Percentiles rank a stretch among this genome's conserved stretches.
Evolutionary conservation across 805 yeast genomes (phyloP).

Genomic region (Yarrowia yakushimensis): DNA sequence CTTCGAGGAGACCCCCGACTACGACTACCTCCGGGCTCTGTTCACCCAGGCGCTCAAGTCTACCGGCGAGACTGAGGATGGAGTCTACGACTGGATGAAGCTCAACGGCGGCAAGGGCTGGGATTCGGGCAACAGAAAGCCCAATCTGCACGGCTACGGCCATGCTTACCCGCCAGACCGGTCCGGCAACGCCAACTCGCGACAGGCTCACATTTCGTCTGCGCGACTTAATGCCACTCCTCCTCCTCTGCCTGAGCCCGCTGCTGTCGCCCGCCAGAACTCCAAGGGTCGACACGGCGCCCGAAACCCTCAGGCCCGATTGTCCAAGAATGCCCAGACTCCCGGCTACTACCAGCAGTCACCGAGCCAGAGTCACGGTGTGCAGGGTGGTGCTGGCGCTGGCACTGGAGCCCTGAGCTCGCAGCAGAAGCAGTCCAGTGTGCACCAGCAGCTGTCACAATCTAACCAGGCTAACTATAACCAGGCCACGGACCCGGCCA

Average conservation of each 20-base stretch:
- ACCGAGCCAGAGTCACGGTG: slow-evolving; percentile 22
- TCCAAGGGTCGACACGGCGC: slow-evolving; percentile 35
- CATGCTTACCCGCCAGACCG: slow-evolving; percentile 74
- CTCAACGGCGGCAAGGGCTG: slow-evolving; percentile 93
- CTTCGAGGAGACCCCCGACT: slow-evolving; percentile 93
- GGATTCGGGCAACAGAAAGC: slow-evolving; percentile 89
- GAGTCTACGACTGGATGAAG: slow-evolving; percentile 97
- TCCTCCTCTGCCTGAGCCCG: slow-evolving; percentile 38
- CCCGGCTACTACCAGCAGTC: slow-evolving; percentile 25
- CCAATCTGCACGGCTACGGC: slow-evolving; percentile 93
- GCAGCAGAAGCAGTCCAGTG: slow-evolving; percentile 21
- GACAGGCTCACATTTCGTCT: slow-evolving; percentile 36
- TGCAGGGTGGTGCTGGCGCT: neutral
- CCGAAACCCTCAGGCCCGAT: slow-evolving; percentile 19
- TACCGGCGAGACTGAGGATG: slow-evolving; percentile 70
- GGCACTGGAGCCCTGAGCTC: slow-evolving; percentile 11
- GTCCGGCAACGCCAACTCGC: slow-evolving; percentile 17
- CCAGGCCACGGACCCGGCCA: slow-evolving; percentile 25
- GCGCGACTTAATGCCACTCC: slow-evolving; percentile 45
- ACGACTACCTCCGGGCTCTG: slow-evolving; percentile 75
- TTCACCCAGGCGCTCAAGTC: slow-evolving; percentile 75
- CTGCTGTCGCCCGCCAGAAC: slow-evolving; percentile 38
- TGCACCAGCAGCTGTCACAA: slow-evolving; percentile 22
- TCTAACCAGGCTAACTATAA: slow-evolving; percentile 24
- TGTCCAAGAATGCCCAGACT: slow-evolving; percentile 21